Base-by-base conservation (phyloP, 2,329 filamentous ascomycete species). In the Xylaria sp. region DNA sequence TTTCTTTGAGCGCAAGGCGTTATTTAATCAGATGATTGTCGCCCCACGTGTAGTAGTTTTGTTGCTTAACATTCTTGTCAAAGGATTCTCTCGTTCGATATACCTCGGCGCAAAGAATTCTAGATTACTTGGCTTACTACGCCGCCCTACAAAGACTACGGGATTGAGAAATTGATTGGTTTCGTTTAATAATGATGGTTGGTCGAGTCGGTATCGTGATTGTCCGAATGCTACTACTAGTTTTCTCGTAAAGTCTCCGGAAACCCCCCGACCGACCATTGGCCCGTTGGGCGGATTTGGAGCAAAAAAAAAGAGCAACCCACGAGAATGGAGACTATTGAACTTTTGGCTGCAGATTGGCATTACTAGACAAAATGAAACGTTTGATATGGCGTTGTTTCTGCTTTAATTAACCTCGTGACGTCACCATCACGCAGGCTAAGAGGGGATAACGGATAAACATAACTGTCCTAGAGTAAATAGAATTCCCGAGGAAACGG, bases 371-470 rank as follows among this genome's bases (percentile, higher is more conserved):
- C 13, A 51, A 51, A 11, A 28, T 44, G 36, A 60, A 60, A 38
- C n/a, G 5, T 33, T 53, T 33, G 15, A 28, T 40, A 40, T 58
- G 13, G 26, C 23, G 23, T 42, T 40, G 6, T 9, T 15, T 23
- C 23, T 23, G 23, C 36, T 42, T n/a, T 28, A 5, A 23, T 23
- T 23, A 23, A 23, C 4, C 54, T 42, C 23, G 23, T 62, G 59
- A 62, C 38, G 59, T 62, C 59, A 62, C 59, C 59, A 56, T 62
- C 54, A 46, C 59, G 48, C 26, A 44, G 48, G 2, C 44, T 20
- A 31, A 26, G 23, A 26, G 23, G 13, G 36, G 46, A 23, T 20
- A 53, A 42, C 17, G 17, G 20, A 44, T 42, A 44, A 53, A n/a
- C 59, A 54, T 62, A 44, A 62, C 10, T 10, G 13, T 20, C 33